Base-by-base conservation (phyloP, 2,329 filamentous ascomycete species). In the Tolypocladium inflatum region DNA sequence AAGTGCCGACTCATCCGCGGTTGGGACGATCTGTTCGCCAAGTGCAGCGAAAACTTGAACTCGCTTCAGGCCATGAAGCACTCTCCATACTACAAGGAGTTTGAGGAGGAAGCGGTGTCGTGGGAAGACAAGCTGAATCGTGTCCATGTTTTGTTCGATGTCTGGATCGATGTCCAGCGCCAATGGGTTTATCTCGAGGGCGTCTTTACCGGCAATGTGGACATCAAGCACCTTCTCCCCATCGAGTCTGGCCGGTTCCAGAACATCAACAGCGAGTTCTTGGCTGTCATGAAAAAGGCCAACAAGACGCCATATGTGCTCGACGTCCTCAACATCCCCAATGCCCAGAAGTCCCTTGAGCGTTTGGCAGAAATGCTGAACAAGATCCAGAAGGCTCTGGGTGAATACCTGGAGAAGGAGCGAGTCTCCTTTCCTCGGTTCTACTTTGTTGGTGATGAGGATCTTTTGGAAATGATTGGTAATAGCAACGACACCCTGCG, bases 131-230 rank as follows among this genome's bases (percentile, higher is more conserved):
- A 96, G 72, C 82, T 99, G 33, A 99, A 97, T 72, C 86, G 94
- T 52, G 91, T 99, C 2, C 94, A 99, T 70, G 91, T 99, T 19
- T 82, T 99, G 11, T 99, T 99, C 68, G 94, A 99, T 71, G 92
- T 99, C 19, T 99, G 95, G 95, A 99, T 99, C 66, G 95, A 99
- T 74, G 95, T 99, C n/a, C 94, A 99, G 73, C 88, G 95, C 61
- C 94, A 99, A 76, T 99, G 94, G 94, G 94, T 99, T 9, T 99
- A 99, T 71, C 84, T 99, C 6, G 95, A 99, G 75, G 94, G 94
- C 64, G 94, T 99, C 39, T 99, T 99, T 71, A 97, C 93, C 1
- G 94, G 94, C 59, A 99, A 99, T 69, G 93, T 91, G 43, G 94
- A 99, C 69, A 99, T 99, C 79, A 99, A 97, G 75, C 93, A 97